Conservation (phyloP, 768 basidiomycete genomes). For the Phanerochaete carnosa region DNA sequence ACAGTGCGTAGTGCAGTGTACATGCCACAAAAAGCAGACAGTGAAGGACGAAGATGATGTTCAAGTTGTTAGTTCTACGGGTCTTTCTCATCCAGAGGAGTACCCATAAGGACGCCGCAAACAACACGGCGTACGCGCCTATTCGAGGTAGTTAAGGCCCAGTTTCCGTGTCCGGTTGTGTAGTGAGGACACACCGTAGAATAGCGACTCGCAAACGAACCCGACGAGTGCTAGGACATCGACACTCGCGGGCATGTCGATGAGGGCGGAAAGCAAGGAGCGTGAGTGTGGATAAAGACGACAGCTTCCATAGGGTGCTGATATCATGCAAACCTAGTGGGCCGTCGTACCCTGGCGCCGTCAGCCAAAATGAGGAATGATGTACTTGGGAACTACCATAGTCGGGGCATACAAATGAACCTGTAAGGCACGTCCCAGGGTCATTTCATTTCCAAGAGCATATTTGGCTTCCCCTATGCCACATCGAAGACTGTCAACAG, state of each 20-base stretch:
- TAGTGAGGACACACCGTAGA: conserved; percentile 29
- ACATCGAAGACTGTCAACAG: too few species aligned
- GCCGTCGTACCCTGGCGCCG: not conserved
- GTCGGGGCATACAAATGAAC: not conserved
- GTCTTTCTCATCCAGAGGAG: not conserved
- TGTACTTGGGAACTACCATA: not conserved
- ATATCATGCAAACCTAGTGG: not conserved
- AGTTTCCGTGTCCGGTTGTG: not conserved
- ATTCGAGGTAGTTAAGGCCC: conserved; percentile 15
- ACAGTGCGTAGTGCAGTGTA: conserved; percentile 30
- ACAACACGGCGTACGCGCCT: conserved; percentile 26
- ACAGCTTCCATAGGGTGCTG: not conserved
- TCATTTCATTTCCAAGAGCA: not conserved
- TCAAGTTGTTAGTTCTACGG: not conserved
- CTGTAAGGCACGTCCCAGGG: not conserved
- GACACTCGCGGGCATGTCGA: conserved; percentile 15
- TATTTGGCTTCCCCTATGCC: too few species aligned
- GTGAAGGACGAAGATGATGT: not conserved
- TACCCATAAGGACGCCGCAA: conserved; percentile 25
- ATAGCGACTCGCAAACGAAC: conserved; percentile 32
- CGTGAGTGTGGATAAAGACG: not conserved
- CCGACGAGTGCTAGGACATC: conserved; percentile 35
- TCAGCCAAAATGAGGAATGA: not conserved
- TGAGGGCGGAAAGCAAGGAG: not conserved
- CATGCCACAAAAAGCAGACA: conserved; percentile 30